Conservation (phyloP, 805 yeast genomes). For the Myxozyma geophila region DNA sequence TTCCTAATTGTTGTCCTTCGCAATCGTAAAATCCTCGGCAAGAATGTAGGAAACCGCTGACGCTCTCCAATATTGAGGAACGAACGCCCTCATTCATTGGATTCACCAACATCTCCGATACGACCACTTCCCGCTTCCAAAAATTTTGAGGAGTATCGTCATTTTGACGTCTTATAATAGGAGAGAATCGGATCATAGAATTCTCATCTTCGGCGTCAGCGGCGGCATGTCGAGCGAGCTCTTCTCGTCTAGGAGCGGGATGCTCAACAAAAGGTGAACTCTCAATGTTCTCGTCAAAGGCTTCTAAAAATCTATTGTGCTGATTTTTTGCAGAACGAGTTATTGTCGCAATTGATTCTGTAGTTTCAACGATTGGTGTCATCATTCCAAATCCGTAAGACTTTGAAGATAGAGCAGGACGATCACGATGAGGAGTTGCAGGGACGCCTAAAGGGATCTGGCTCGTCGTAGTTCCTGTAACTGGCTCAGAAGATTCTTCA, state of each 20-base stretch:
- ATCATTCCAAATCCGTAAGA: constrained; percentile 34
- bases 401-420: constrained; percentile 12
- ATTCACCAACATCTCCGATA: constrained; percentile 41
- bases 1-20: constrained; percentile 39
- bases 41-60: constrained; percentile 47
- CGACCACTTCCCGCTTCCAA: constrained; percentile 25
- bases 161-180: constrained; percentile 1
- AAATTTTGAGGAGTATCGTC: background rate
- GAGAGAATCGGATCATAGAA: constrained; percentile 12
- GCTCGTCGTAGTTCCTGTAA: background rate
- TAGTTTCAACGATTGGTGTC: constrained; percentile 44
- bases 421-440: constrained; percentile 32
- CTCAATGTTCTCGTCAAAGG: constrained; percentile 13
- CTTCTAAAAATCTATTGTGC: background rate
- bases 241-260: constrained; percentile 24
- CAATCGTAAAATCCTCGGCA: constrained; percentile 46
- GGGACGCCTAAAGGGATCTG: constrained; percentile 21
- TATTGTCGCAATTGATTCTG: constrained; percentile 37
- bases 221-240: constrained; percentile 7
- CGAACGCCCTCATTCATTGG: constrained; percentile 56
- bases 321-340: constrained; percentile 11
- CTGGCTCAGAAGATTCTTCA: background rate
- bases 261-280: constrained; percentile 34
- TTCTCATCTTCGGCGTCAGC: constrained; percentile 1
- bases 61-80: constrained; percentile 46